Base-by-base conservation (phyloP, 2,329 filamentous ascomycete species). In the Aspergillus phoenicis region DNA sequence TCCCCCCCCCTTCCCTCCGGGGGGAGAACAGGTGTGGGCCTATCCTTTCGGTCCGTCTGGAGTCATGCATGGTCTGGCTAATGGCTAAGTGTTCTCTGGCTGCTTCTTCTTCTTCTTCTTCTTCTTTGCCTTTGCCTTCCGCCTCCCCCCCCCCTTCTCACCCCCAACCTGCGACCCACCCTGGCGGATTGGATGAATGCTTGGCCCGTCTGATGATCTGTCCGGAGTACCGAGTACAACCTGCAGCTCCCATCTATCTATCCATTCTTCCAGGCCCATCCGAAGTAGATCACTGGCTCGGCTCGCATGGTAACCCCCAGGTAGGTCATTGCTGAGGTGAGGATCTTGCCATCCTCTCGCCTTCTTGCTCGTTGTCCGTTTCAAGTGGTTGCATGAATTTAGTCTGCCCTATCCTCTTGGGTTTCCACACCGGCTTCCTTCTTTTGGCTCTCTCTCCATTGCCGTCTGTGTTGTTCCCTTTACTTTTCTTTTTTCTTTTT, bases 161-260 rank as follows among this genome's bases (percentile, higher is more conserved):
- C 33, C 33, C 30, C 28, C 28, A 30, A 30, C 28, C 33, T 36
- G 33, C 33, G 45, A 48, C 45, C 45, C 45, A 30, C 41, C 45
- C 26, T 24, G 45, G 24, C 26, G 45, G 45, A 26, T 49, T 49
- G 45, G 26, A 28, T 49, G 45, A 49, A 26, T 49, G 45, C 45
- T 49, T 49, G 45, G 45, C 45, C 45, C 45, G 15, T 49, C 45
- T 49, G 45, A 30, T 49, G 45, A 49, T 49, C 45, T 49, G 45
- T 30, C 22, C 45, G 26, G 45, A 49, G 22, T 49, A 49, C 45
- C 8, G 45, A 49, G 45, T 49, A 49, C 22, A 26, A 26, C 45
- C 26, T 49, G 41, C 41, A 45, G 41, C 11, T 24, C 33, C 20
- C 20, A 45, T 24, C 41, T 22, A 8, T 45, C 41, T 24, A 43